phyloP scores from a whole-genome alignment of 192 early-diverging fungal genomes.

The Anaeromyces robustus region DNA sequence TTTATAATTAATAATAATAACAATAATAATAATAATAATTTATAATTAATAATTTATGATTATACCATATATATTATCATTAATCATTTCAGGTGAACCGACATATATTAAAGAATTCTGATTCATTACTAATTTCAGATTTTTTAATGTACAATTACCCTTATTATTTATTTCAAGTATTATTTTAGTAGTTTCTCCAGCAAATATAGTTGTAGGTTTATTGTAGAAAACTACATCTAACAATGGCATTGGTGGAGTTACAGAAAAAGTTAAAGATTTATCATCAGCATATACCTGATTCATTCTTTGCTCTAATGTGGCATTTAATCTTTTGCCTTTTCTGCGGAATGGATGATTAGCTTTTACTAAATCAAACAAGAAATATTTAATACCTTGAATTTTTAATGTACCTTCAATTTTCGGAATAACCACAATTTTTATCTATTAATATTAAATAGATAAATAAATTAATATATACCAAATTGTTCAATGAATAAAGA shows the following conservation, averaged over 20 bases:
- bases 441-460: conserved; percentile 11
- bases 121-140: conserved; percentile 57
- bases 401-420: conserved; percentile 55
- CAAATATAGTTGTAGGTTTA: conserved; percentile 61
- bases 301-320: conserved; percentile 52
- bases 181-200: conserved; percentile 61
- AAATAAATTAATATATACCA: no score
- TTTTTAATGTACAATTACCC: conserved; percentile 53
- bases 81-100: conserved; percentile 20
- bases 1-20: no score
- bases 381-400: conserved; percentile 61
- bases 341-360: conserved; percentile 47
- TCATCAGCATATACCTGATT: conserved; percentile 47
- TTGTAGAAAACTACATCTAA: conserved; percentile 59
- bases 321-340: conserved; percentile 54
- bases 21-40: no score
- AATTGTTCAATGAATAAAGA: no score
- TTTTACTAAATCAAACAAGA: conserved; percentile 62
- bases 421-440: conserved; percentile 52
- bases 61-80: conserved; percentile 5
- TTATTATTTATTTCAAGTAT: conserved; percentile 71
- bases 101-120: conserved; percentile 78
- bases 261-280: conserved; percentile 47
- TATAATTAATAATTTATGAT: conserved; percentile 6
- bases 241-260: conserved; percentile 69